Base-by-base conservation (phyloP, 257 asterid genomes). In the Handroanthus guayacan region DNA sequence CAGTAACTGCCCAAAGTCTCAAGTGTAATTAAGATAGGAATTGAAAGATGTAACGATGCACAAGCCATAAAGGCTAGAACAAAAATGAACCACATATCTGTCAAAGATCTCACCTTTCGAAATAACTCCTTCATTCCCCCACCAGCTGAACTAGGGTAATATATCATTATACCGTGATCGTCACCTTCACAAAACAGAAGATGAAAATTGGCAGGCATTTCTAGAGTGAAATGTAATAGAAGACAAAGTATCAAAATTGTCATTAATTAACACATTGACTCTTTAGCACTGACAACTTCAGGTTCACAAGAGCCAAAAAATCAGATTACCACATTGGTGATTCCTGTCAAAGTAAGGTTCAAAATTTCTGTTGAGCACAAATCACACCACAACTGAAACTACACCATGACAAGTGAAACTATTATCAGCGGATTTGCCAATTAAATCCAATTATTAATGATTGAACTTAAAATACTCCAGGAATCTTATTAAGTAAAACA, bases 91-190 rank as follows among this genome's bases (percentile, higher is more conserved):
- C 71, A 69, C 61, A 71, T 4, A 71, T 67, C 45, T 74, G 31
- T 5, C 64, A 65, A 64, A 67, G 54, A 25, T 45, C 80, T 84
- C 79, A 94, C 99, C 97, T 94, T 94, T 14, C 99, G 93, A 73
- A 94, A 94, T 84, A 94, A 83, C 79, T 88, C 91, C 84, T 94
- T 94, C 99, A 94, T 94, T 44, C 99, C 99, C 71, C 99, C 96
- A 62, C 99, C 99, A 48, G 98, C 98, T 78, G 99, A 87, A 85
- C 98, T 94, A 68, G 99, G 99, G 82, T 94, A 94, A 79, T 94
- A 94, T 80, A 94, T 94, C 99, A 92, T 94, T 77, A 95, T 89
- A 69, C 98, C 86, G 87, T 95, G 99, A 85, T 95, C 83, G 79
- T 95, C 98, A 80, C 97, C 99, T 95, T 84, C 86, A 86, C 41